Percentiles rank a stretch among this genome's conserved stretches.
Evolutionary conservation across 495 filamentous ascomycete genomes (phyloP).

Genomic region (Corynascus novoguineensis): DNA sequence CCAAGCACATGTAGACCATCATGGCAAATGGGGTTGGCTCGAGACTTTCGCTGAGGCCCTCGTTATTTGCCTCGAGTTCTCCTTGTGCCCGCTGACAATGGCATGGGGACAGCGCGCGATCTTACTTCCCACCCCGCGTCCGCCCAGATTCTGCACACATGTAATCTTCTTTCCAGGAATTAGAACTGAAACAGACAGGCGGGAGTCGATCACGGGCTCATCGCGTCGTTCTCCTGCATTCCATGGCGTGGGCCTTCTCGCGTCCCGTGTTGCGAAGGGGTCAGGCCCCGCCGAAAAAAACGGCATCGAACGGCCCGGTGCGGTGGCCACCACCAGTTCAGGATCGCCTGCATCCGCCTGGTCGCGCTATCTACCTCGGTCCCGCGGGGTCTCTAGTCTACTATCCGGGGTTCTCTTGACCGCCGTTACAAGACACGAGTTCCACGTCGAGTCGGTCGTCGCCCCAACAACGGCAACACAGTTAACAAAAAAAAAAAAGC

Average conservation of each 20-base stretch:
- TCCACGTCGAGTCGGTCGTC: conserved; percentile 1
- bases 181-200: not conserved
- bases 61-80: too few species aligned
- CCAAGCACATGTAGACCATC: too few species aligned
- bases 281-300: too few species aligned
- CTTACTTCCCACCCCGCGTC: not conserved
- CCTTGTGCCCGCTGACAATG: too few species aligned
- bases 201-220: not conserved
- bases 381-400: not conserved
- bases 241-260: not conserved
- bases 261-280: not conserved
- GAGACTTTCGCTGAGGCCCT: too few species aligned
- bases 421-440: conserved; percentile 13
- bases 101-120: not conserved
- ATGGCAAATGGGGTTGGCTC: too few species aligned
- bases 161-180: not conserved
- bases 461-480: not conserved
- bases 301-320: conserved; percentile 10
- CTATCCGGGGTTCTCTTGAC: conserved; percentile 12
- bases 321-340: conserved; percentile 18
- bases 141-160: not conserved
- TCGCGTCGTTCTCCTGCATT: not conserved
- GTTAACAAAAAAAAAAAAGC: not conserved
- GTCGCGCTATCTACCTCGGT: conserved; percentile 13
- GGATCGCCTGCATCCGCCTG: conserved; percentile 11